Evolutionary conservation across 306 rosid genomes (phyloP).

Genomic region (Lagenaria siceraria): DNA sequence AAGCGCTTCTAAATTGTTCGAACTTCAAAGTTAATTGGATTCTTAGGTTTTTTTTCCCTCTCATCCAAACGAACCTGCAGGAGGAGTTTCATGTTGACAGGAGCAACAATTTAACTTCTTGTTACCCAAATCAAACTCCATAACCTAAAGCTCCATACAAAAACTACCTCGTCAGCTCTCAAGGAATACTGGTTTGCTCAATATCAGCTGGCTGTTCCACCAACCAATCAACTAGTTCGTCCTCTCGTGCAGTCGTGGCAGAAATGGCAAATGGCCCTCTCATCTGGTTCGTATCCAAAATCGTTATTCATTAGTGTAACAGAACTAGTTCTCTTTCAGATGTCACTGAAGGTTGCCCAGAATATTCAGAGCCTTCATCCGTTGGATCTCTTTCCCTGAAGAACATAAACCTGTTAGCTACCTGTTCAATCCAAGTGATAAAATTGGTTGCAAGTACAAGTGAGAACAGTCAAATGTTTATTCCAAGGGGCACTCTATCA

Average conservation of each 20-base stretch:
- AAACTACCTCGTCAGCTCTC: not conserved
- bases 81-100: not conserved
- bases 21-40: not conserved
- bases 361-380: constrained; percentile 34
- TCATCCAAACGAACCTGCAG: not conserved
- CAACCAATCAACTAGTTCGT: not conserved
- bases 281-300: not conserved
- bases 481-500: not conserved
- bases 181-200: not conserved
- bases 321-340: not conserved
- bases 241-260: not conserved
- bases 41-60: not conserved
- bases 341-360: constrained; percentile 16
- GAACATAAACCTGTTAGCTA: not conserved
- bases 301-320: not conserved
- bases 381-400: constrained; percentile 34
- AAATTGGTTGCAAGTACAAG: not conserved
- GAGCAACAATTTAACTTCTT: not conserved
- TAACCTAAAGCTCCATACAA: not conserved
- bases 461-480: not conserved
- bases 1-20: not conserved
- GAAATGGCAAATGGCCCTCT: not conserved
- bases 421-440: not conserved
- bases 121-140: not conserved
- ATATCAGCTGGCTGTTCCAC: not conserved